These are phyloP conservation scores for Venturiaceae sp. DNA, from an alignment of 2,329 filamentous ascomycete species.

Conservation along the genomic window DNA sequence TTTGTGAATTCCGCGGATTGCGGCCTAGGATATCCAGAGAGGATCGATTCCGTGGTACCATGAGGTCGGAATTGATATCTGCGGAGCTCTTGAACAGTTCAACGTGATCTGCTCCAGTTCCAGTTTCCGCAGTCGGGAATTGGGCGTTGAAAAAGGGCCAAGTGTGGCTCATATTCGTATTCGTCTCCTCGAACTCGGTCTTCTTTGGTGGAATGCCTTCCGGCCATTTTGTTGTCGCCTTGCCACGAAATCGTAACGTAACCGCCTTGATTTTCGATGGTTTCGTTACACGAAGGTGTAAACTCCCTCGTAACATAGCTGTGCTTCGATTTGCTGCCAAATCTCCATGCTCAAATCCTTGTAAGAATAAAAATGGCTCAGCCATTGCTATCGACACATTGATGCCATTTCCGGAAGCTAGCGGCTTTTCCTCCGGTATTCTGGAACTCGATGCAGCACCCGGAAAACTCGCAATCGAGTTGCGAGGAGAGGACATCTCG, in stretches of 20 bases:
- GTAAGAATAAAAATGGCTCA: constrained; percentile 71
- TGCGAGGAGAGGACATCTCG: constrained; percentile 10
- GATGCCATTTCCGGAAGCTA: constrained; percentile 70
- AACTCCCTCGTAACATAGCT: constrained; percentile 73
- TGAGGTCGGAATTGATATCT: constrained; percentile 19
- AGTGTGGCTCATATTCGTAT: constrained; percentile 78
- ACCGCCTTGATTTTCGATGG: constrained; percentile 89
- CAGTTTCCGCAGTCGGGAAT: constrained; percentile 47
- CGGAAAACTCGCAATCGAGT: neutral
- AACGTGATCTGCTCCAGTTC: constrained; percentile 54
- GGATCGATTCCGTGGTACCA: constrained; percentile 1
- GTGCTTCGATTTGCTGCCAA: constrained; percentile 52
- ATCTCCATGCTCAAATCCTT: constrained; percentile 67
- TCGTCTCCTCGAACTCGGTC: constrained; percentile 71
- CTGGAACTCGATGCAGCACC: constrained; percentile 11
- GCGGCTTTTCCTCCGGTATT: constrained; percentile 48
- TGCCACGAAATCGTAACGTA: constrained; percentile 75
- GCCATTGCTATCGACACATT: constrained; percentile 64
- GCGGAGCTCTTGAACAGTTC: constrained; percentile 34
- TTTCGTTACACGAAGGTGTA: constrained; percentile 77
- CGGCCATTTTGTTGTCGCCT: constrained; percentile 87
- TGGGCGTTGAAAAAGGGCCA: constrained; percentile 87
- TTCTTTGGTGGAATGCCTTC: constrained; percentile 87
- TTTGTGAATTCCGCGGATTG: neutral
- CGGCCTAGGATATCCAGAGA: neutral